Evolutionary conservation across 495 filamentous ascomycete genomes (phyloP).

Genomic region (Cercophora newfieldiana): DNA sequence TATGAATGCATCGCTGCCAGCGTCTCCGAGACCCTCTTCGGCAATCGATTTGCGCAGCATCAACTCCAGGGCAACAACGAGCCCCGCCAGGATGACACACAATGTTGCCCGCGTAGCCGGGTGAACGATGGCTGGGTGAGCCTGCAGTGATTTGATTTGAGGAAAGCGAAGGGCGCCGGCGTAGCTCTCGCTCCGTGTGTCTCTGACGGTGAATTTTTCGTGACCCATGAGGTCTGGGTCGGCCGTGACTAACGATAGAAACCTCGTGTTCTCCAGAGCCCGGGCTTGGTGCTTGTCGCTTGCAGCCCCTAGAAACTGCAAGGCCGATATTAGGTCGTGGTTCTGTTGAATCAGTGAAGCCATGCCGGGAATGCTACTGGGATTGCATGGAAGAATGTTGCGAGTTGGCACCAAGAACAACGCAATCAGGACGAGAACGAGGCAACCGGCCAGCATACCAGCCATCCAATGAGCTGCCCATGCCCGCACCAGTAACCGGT

Average conservation of each 20-base stretch:
- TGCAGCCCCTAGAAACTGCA: slow-evolving; percentile 7
- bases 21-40: slow-evolving; percentile 19
- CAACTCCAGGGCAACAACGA: slow-evolving; percentile 15
- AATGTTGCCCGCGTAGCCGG: slow-evolving; percentile 6
- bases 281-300: neutral
- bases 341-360: slow-evolving; percentile 7
- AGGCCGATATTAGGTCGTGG: neutral
- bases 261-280: neutral
- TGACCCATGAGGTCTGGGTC: neutral
- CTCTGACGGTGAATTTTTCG: neutral
- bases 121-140: slow-evolving; percentile 9
- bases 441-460: neutral
- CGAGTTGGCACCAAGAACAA: neutral
- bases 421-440: slow-evolving; percentile 1
- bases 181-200: neutral
- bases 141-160: neutral
- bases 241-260: neutral
- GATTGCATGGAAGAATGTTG: slow-evolving; percentile 14
- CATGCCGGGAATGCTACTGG: neutral
- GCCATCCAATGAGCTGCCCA: slow-evolving; percentile 20
- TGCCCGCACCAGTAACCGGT: slow-evolving; percentile 12
- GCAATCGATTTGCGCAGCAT: slow-evolving; percentile 13
- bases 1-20: slow-evolving; percentile 8
- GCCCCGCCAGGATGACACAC: neutral
- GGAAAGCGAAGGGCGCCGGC: neutral